Conservation (phyloP, 805 yeast genomes). For the Monosporozyma unispora region DNA sequence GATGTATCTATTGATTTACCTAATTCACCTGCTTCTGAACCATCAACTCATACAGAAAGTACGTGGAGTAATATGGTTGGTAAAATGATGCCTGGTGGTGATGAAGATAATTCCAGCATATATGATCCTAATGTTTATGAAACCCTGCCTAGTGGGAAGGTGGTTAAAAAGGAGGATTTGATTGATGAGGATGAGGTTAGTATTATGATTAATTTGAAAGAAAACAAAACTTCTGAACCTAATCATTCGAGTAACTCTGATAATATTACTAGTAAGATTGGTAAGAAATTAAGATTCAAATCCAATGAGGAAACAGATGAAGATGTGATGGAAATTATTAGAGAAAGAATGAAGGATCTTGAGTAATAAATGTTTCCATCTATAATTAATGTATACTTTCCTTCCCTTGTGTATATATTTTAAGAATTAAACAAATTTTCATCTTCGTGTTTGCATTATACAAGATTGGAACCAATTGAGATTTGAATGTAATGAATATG, state of each 20-base stretch:
- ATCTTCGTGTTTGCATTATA: too few species aligned
- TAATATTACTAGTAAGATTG: conserved; percentile 9
- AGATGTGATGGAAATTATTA: conserved; percentile 48
- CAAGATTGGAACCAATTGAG: too few species aligned
- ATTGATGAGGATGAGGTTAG: conserved; percentile 1
- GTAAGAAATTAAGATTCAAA: conserved; percentile 34
- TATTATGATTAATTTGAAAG: neutral
- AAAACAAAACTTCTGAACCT: neutral
- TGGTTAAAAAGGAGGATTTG: conserved; percentile 36
- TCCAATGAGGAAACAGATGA: conserved; percentile 28
- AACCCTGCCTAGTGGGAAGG: conserved; percentile 66
- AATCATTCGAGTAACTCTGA: neutral
- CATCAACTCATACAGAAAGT: neutral
- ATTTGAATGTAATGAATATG: neutral
- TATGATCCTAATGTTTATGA: conserved; percentile 35
- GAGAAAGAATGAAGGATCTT: conserved; percentile 35
- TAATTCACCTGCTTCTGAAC: neutral
- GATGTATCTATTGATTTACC: neutral
- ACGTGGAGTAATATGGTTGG: neutral
- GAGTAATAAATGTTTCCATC: too few species aligned
- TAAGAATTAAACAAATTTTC: too few species aligned
- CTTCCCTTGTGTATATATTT: too few species aligned
- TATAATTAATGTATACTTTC: too few species aligned
- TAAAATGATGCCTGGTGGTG: neutral
- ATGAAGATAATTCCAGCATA: neutral